These are phyloP conservation scores for Ramularia endophylla DNA, from an alignment of 2,329 filamentous ascomycete genomes.

Conservation along the genomic window DNA sequence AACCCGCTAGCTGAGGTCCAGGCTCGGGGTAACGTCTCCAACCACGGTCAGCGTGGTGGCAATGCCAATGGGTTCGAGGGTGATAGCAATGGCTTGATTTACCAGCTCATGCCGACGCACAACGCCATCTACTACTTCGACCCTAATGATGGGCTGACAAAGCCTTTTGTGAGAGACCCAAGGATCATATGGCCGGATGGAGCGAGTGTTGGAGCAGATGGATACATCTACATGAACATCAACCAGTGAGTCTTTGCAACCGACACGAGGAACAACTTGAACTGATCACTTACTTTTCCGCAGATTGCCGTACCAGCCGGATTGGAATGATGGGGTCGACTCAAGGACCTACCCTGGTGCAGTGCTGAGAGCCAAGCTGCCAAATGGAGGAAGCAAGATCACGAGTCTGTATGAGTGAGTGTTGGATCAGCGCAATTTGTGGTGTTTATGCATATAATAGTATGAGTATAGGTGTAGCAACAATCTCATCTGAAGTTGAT, in stretches of 20 bases:
- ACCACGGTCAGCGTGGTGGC: constrained; percentile 41
- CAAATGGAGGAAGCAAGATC: constrained; percentile 37
- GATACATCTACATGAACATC: constrained; percentile 45
- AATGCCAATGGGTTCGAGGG: constrained; percentile 43
- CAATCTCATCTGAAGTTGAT: too few relatives aligned
- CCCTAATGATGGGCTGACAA: constrained; percentile 32
- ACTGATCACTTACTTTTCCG: too few relatives aligned
- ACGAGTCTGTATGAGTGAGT: constrained; percentile 17
- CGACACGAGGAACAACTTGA: too few relatives aligned
- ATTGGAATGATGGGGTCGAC: constrained; percentile 45
- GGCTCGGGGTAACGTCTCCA: constrained; percentile 42
- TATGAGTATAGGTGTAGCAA: too few relatives aligned
- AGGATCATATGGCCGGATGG: constrained; percentile 42
- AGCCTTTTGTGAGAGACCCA: constrained; percentile 37
- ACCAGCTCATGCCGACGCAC: constrained; percentile 43
- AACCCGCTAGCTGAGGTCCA: constrained; percentile 34
- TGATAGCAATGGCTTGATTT: constrained; percentile 40
- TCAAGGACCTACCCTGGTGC: constrained; percentile 38
- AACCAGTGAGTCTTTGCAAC: constrained; percentile 33
- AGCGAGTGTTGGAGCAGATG: constrained; percentile 38
- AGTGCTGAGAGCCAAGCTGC: constrained; percentile 41
- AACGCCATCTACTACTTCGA: constrained; percentile 44
- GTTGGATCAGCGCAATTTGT: too few relatives aligned
- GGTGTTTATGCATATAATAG: too few relatives aligned
- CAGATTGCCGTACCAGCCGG: constrained; percentile 39